Evolutionary conservation across 352 stramenopile species (phyloP).

Genomic region (Phytophthora idaei): DNA sequence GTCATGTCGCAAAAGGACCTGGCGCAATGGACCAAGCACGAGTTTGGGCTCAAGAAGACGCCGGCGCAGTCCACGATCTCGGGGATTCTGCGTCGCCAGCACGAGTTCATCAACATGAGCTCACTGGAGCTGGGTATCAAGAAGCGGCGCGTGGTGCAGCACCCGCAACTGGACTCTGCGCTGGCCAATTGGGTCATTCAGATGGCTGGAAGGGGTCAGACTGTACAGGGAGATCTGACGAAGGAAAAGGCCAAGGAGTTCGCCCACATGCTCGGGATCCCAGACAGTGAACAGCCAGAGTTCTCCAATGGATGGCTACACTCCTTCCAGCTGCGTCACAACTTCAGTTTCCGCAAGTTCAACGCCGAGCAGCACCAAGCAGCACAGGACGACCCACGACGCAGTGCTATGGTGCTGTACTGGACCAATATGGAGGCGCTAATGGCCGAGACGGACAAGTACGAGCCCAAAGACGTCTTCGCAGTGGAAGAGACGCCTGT

Average conservation of each 20-base stretch:
- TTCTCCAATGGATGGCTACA: conserved; percentile 86
- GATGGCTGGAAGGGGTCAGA: conserved; percentile 76
- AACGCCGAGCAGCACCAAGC: conserved; percentile 61
- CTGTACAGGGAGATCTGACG: conserved; percentile 81
- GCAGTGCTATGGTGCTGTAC: conserved; percentile 49
- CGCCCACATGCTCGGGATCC: conserved; percentile 81
- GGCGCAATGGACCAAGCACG: conserved; percentile 86
- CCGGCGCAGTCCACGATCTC: conserved; percentile 86
- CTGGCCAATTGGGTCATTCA: conserved; percentile 90
- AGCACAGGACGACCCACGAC: conserved; percentile 1
- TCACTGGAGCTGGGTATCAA: conserved; percentile 82
- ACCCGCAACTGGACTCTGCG: conserved; percentile 77
- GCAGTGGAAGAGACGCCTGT: conserved; percentile 77
- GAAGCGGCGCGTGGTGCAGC: conserved; percentile 83
- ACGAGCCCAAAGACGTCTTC: conserved; percentile 75
- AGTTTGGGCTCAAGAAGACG: conserved; percentile 84
- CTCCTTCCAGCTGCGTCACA: conserved; percentile 83
- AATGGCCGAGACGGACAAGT: conserved; percentile 72
- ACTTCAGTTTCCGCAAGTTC: conserved; percentile 87
- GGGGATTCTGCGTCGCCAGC: conserved; percentile 78
- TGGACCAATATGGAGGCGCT: conserved; percentile 72
- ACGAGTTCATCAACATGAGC: conserved; percentile 88
- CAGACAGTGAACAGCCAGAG: conserved; percentile 74
- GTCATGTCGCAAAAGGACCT: conserved; percentile 89
- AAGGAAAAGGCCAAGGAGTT: conserved; percentile 90